phyloP scores from a whole-genome alignment of 495 filamentous ascomycete species.

The Xylaria flabelliformis region DNA sequence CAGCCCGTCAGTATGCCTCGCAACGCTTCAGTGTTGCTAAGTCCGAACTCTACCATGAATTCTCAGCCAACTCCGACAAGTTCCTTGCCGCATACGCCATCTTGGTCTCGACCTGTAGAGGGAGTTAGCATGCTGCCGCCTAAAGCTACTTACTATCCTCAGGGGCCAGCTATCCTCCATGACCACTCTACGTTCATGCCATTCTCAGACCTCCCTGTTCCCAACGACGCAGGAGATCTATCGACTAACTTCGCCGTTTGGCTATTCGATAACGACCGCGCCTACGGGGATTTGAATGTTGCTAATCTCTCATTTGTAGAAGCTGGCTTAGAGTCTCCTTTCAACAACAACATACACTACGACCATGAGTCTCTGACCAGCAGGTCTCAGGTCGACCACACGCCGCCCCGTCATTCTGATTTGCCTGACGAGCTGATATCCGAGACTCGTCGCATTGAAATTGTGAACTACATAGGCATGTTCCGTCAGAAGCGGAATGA shows the following conservation, averaged over 20 bases:
- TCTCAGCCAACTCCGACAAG: slow-evolving; percentile 39
- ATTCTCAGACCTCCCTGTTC: slow-evolving; percentile 46
- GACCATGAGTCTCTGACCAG: slow-evolving; percentile 63
- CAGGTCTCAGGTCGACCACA: slow-evolving; percentile 76
- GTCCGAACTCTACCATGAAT: slow-evolving; percentile 46
- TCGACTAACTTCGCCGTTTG: slow-evolving; percentile 56
- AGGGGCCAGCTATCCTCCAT: slow-evolving; percentile 40
- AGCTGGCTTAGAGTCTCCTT: slow-evolving; percentile 56
- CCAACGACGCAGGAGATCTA: slow-evolving; percentile 41
- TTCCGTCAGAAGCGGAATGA: slow-evolving; percentile 78
- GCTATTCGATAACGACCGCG: slow-evolving; percentile 55
- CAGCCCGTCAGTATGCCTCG: slow-evolving; percentile 49
- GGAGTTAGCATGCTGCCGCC: slow-evolving; percentile 53
- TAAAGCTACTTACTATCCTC: slow-evolving; percentile 51
- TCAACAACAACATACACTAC: slow-evolving; percentile 59
- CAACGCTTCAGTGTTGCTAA: slow-evolving; percentile 54
- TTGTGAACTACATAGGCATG: slow-evolving; percentile 78
- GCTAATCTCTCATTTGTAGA: slow-evolving; percentile 54
- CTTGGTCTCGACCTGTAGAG: slow-evolving; percentile 47
- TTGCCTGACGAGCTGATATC: slow-evolving; percentile 78
- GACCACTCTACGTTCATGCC: slow-evolving; percentile 46
- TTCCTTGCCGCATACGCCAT: slow-evolving; percentile 29
- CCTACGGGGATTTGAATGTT: slow-evolving; percentile 49
- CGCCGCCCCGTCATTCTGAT: slow-evolving; percentile 72
- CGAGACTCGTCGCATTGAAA: slow-evolving; percentile 79